phyloP scores from a whole-genome alignment of 2,329 filamentous ascomycete species.

The Cladosporium halotolerans region DNA sequence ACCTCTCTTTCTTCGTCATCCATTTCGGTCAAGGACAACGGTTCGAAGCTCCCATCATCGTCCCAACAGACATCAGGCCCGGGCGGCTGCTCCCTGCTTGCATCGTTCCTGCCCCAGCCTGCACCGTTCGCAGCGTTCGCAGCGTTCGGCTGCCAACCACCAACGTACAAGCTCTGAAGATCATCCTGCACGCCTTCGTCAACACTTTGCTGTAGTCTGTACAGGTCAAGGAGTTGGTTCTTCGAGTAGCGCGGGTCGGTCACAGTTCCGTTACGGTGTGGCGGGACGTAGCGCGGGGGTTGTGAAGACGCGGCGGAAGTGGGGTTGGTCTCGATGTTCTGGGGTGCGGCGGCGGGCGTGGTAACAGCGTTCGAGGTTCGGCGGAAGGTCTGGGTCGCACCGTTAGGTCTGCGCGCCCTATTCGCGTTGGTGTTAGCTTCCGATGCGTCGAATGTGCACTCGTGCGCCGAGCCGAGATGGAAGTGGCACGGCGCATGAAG shows the following conservation, averaged over 20 bases:
- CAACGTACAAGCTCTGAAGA: conserved; percentile 62
- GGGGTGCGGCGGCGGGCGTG: conserved; percentile 35
- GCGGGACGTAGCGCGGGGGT: conserved; percentile 51
- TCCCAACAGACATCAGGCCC: conserved; percentile 96
- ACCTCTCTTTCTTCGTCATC: conserved; percentile 61
- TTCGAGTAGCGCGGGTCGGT: conserved; percentile 63
- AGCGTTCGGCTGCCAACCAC: conserved; percentile 72
- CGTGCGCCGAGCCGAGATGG: neutral
- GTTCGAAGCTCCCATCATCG: conserved; percentile 59
- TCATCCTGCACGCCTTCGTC: conserved; percentile 58
- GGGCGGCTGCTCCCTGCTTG: conserved; percentile 60
- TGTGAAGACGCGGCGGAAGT: conserved; percentile 21
- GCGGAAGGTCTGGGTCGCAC: conserved; percentile 62
- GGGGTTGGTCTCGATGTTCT: conserved; percentile 10
- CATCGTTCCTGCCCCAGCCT: conserved; percentile 75
- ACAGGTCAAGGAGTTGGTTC: conserved; percentile 72
- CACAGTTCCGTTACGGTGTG: conserved; percentile 55
- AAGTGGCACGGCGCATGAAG: neutral
- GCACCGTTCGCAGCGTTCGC: conserved; percentile 53
- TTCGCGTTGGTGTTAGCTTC: conserved; percentile 7
- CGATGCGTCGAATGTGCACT: neutral
- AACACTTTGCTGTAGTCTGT: conserved; percentile 51
- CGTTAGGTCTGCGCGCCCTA: conserved; percentile 60
- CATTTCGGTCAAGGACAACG: conserved; percentile 69
- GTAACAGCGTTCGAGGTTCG: conserved; percentile 56